Evolutionary conservation across 306 rosid species (phyloP).

Genomic region (cucumber (Cucumis sativus)): DNA sequence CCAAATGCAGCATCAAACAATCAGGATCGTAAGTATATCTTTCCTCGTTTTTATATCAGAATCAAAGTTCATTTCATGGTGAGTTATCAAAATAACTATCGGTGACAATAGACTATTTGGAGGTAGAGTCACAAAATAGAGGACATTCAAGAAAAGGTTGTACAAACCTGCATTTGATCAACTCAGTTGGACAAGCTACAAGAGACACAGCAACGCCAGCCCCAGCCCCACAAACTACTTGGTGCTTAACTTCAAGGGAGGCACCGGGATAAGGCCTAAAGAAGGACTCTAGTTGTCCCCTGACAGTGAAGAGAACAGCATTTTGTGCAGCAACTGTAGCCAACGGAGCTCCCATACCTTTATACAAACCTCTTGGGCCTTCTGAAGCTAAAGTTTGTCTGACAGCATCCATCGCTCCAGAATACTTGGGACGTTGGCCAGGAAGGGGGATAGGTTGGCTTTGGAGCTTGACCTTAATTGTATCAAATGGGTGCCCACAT

Average conservation of each 20-base stretch:
- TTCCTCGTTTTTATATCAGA: no score
- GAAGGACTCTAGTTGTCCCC: slow-evolving; percentile 78
- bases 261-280: slow-evolving; percentile 69
- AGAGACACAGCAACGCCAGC: slow-evolving; percentile 90
- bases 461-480: slow-evolving; percentile 96
- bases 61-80: neutral
- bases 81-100: neutral
- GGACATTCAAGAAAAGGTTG: neutral
- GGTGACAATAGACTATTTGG: neutral
- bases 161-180: slow-evolving; percentile 86
- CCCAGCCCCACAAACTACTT: slow-evolving; percentile 70
- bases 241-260: slow-evolving; percentile 57
- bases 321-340: slow-evolving; percentile 96
- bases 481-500: slow-evolving; percentile 90
- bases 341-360: slow-evolving; percentile 97
- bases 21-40: neutral
- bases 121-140: neutral
- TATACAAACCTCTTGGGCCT: slow-evolving; percentile 81
- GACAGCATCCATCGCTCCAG: slow-evolving; percentile 89
- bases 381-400: slow-evolving; percentile 83
- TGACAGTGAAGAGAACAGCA: slow-evolving; percentile 77
- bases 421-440: slow-evolving; percentile 57
- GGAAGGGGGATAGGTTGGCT: slow-evolving; percentile 85
- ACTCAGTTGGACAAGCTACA: slow-evolving; percentile 90
- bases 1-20: neutral